Evolutionary conservation across 805 yeast genomes (phyloP), one percentile per base, ranked within the genome.

Genomic region (Lipomyces anomalus): DNA sequence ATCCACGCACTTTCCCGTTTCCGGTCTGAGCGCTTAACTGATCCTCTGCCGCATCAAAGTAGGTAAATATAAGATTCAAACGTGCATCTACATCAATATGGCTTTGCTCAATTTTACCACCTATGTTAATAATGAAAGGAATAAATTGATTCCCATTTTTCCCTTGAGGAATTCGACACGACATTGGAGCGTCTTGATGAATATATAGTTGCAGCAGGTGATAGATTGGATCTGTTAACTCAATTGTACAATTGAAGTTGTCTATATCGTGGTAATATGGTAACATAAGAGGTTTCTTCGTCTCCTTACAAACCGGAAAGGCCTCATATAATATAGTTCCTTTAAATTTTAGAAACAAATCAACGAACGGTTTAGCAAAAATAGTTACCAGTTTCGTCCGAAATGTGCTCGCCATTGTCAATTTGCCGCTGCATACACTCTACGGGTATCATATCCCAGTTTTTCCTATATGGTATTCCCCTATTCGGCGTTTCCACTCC

Each of bases 151-250:
- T 34, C 40, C 37, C 40, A 29, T 49, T 36, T 13, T 72, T 72
- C 4, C 71, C 71, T 17, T 73, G 65, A 47, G 76, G 61, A 6
- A 81, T 54, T 44, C 82, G 68, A 61, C 92, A 84, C 38, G 83
- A 73, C 59, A 79, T 77, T 23, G 92, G 92, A 6, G 75, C 79
- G 60, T 84, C 92, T 59, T 83, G 82, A 61, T 84, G 92, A 35
- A 84, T 67, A 60, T 83, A 83, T 38, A 83, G 67, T 65, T 84
- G 90, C 62, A 84, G 80, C 47, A 83, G 61, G 58, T 84, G 92
- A 59, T 74, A 84, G 34, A 78, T 57, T 53, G 79, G 82, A 61
- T 84, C 90, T 11, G 74, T 69, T 40, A 84, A 71, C 4, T 65
- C 64, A 22, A 84, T 66, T 2, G 89, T 77, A 59, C 92, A 84